Evolutionary conservation across 2,329 filamentous ascomycete species (phyloP), one percentile per base, ranked within the genome.

Genomic region (Magnaporthiopsis poae): DNA sequence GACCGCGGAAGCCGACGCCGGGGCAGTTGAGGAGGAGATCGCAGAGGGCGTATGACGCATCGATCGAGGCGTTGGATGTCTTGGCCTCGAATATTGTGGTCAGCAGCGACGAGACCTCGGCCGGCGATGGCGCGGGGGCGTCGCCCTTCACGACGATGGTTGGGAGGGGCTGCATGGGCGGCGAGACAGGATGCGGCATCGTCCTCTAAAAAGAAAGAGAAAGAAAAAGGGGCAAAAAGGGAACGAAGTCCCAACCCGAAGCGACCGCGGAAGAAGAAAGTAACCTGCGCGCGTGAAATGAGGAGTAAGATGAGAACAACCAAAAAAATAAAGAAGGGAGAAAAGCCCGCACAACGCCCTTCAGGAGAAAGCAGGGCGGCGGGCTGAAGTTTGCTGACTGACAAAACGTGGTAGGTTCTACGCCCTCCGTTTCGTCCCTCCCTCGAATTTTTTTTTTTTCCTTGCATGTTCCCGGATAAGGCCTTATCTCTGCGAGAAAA

Each of bases 51-150:
- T 88, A 87, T 71, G 81, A 80, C 69, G 84, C 85, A 68, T 88
- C 85, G 76, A 92, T 83, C 21, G 89, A 90, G 68, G 85, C 82
- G 73, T 87, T 82, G 3, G 90, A 91, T 4, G 87, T 87, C 73
- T 86, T 81, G 59, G 90, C 86, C 62, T 81, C 85, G 77, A 93
- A 91, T 70, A 91, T 84, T 64, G 83, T 87, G 71, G 86, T 80
- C 71, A 92, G 75, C 61, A 92, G 78, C 66, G 84, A 82, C 68
- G 83, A 78, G 69, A 94, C 80, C 69, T 92, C 90, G 70, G 87
- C 85, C 72, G 85, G 79, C 39, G 87, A 84, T 69, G 89, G 88
- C 70, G 87, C 81, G 71, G 83, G 81, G 60, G 64, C 70, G 36
- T 68, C 70, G 65, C 65, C 67, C 62, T 72, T 71, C 25, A 69